phyloP scores from a whole-genome alignment of 129 eudicot species.

The Calendula officinalis region DNA sequence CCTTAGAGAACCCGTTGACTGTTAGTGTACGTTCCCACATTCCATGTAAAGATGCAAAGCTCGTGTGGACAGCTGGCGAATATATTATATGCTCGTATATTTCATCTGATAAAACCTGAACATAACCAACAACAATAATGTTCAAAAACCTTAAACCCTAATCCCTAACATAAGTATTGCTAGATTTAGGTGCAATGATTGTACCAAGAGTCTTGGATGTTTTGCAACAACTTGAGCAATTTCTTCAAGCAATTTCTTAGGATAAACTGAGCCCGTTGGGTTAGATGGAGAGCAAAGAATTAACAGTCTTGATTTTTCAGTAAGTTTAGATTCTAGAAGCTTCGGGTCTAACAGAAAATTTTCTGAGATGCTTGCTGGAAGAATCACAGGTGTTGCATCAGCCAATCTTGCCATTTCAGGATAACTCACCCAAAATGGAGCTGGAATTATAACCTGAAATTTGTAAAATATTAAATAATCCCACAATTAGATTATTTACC shows the following conservation, averaged over 20 bases:
- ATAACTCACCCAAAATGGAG: constrained; percentile 95
- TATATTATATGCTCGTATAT: constrained; percentile 88
- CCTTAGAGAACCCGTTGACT: constrained; percentile 94
- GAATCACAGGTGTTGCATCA: constrained; percentile 84
- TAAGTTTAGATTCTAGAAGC: constrained; percentile 71
- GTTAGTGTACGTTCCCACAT: constrained; percentile 95
- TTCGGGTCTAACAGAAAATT: constrained; percentile 78
- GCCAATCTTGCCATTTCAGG: constrained; percentile 97
- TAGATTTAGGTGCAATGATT: constrained; percentile 11
- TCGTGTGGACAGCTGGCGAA: constrained; percentile 82
- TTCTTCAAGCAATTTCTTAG: constrained; percentile 64
- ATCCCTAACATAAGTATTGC: too few relatives aligned
- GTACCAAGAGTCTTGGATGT: constrained; percentile 92
- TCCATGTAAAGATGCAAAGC: constrained; percentile 97
- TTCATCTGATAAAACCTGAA: constrained; percentile 85
- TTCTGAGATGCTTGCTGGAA: constrained; percentile 73
- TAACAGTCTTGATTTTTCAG: constrained; percentile 78
- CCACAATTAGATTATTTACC: not conserved
- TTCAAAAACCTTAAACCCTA: constrained; percentile 8
- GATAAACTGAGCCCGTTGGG: constrained; percentile 87
- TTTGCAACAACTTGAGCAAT: constrained; percentile 72
- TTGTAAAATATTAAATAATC: not conserved
- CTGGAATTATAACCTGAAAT: constrained; percentile 81
- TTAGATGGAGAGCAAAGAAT: constrained; percentile 94
- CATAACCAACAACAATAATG: constrained; percentile 2